Evolutionary conservation across 129 eudicot species (phyloP), one percentile per base, ranked within the genome.

Genomic region (Saussurea involucrata): DNA sequence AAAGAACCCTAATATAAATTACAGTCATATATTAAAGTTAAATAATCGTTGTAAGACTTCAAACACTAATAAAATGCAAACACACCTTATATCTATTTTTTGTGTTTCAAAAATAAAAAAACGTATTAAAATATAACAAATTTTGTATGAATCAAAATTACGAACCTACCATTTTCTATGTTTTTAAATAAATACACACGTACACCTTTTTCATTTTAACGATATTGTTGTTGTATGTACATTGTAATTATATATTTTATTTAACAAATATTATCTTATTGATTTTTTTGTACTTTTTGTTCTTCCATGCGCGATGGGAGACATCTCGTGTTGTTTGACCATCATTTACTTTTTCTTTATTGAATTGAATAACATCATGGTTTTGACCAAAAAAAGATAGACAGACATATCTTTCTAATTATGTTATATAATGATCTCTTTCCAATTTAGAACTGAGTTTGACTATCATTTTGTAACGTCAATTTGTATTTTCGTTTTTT

Each of bases 321-420:
- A 64, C 79, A 64, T 63, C 63, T 24, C 69, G 24, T 68, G 72
- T n/a, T 68, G 34, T 37, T 75, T 63, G 24, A 25, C 32, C 60
- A 28, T 63, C 40, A 36, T 67, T 65, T 76, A 11, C 27, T 44
- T 28, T 72, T 60, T 32, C 79, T 67, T 83, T 80, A 67, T 71
- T 77, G 22, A 57, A 67, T 71, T 77, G 22, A 57, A 70, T 66
- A 18, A 71, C 42, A 83, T 83, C 78, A 64, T 73, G 75, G 70
- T 81, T 40, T 86, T 67, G 85, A 88, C 82, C 49, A 67, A 70
- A 76, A 58, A 83, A 77, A 64, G 80, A 46, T 27, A 63, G 55
- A 24, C 42, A 76, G 57, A 68, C n/a, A 42, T 74, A 4, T 28
- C 2, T 57, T 67, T 82, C 80, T 57, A 63, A 33, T 68, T 46